These are phyloP conservation scores for Westerdykella sp. DNA, from an alignment of 2,329 filamentous ascomycete species.

Conservation along the genomic window DNA sequence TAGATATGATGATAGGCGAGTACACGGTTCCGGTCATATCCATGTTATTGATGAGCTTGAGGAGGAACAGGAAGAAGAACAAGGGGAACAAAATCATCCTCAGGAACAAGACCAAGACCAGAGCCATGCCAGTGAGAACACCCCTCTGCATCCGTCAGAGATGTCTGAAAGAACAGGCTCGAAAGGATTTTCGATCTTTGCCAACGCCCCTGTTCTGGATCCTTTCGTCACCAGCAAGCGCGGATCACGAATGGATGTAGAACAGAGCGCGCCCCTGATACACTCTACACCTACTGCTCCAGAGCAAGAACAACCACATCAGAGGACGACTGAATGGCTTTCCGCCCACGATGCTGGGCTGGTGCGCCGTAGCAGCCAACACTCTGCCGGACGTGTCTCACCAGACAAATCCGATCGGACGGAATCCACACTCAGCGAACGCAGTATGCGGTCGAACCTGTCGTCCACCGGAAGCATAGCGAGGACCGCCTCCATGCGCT, in stretches of 20 bases:
- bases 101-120: slow-evolving; percentile 13
- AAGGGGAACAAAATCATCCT: too few relatives aligned
- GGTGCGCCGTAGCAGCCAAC: slow-evolving; percentile 13
- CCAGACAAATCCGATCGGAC: slow-evolving; percentile 51
- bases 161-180: slow-evolving; percentile 18
- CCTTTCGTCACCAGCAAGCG: slow-evolving; percentile 35
- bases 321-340: slow-evolving; percentile 11
- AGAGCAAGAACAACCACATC: slow-evolving; percentile 9
- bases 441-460: slow-evolving; percentile 40
- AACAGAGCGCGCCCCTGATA: slow-evolving; percentile 12
- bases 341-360: slow-evolving; percentile 6
- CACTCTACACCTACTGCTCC: slow-evolving; percentile 19
- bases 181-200: slow-evolving; percentile 20
- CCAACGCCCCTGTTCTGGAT: slow-evolving; percentile 31
- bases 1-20: slow-evolving; percentile 45
- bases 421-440: slow-evolving; percentile 51
- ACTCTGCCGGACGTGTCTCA: slow-evolving; percentile 36
- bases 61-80: slow-evolving; percentile 45
- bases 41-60: slow-evolving; percentile 59
- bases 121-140: slow-evolving; percentile 9
- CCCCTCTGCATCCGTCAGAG: slow-evolving; percentile 13
- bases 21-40: slow-evolving; percentile 49
- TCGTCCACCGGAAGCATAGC: slow-evolving; percentile 41
- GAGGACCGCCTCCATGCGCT: slow-evolving; percentile 43
- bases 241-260: not conserved